Evolutionary conservation across 2,329 filamentous ascomycete genomes (phyloP).

Genomic region (Monilinia fructigena): DNA sequence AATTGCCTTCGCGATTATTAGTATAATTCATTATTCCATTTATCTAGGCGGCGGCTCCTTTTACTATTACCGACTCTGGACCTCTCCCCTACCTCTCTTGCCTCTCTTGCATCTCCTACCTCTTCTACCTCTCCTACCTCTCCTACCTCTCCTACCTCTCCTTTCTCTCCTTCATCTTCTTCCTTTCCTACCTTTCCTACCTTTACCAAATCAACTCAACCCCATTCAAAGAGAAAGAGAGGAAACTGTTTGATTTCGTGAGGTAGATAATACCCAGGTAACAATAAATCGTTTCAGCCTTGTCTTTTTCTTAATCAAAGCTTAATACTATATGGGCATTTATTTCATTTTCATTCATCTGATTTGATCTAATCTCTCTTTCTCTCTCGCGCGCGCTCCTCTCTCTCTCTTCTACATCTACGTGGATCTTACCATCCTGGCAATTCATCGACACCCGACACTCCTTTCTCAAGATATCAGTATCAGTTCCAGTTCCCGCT

Average conservation of each 20-base stretch:
- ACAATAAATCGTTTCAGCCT: conserved; percentile 17
- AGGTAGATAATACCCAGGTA: too few relatives aligned
- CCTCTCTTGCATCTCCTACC: too few relatives aligned
- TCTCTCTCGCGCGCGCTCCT: not conserved
- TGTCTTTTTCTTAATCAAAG: conserved; percentile 1
- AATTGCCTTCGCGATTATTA: not conserved
- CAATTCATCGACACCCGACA: not conserved
- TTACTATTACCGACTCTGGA: not conserved
- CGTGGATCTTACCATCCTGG: not conserved
- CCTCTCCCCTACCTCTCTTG: too few relatives aligned
- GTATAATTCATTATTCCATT: not conserved
- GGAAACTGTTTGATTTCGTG: too few relatives aligned
- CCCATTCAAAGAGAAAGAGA: not conserved
- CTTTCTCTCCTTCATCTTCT: too few relatives aligned
- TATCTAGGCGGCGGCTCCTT: not conserved
- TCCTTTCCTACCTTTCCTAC: too few relatives aligned
- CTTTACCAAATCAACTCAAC: too few relatives aligned
- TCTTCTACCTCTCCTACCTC: too few relatives aligned
- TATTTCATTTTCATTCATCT: not conserved
- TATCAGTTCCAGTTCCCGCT: not conserved
- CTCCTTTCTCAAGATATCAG: conserved; percentile 9
- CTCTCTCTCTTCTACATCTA: not conserved
- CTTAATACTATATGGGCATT: not conserved
- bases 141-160: too few relatives aligned
- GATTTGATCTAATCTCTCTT: not conserved